These are phyloP conservation scores for Phyllosticta citriasiana DNA, from an alignment of 2,329 filamentous ascomycete genomes.

Conservation along the genomic window DNA sequence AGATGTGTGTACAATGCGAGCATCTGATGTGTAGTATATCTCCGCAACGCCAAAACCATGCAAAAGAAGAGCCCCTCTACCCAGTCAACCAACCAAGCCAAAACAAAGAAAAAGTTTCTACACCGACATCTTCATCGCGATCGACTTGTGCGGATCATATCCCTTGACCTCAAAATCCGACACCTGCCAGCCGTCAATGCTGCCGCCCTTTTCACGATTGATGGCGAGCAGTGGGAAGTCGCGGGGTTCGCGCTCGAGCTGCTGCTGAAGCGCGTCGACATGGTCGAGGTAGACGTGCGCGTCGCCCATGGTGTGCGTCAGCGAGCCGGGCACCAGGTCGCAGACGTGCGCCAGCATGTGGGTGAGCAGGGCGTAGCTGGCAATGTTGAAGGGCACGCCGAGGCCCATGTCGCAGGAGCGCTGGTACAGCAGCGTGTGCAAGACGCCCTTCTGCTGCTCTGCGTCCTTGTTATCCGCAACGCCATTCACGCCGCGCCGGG, in stretches of 20 bases:
- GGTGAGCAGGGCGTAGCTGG: slow-evolving; percentile 82
- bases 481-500: slow-evolving; percentile 17
- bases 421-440: slow-evolving; percentile 89
- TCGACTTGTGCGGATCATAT: slow-evolving; percentile 83
- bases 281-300: slow-evolving; percentile 96
- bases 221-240: slow-evolving; percentile 75
- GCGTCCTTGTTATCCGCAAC: slow-evolving; percentile 14
- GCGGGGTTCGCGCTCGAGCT: slow-evolving; percentile 69
- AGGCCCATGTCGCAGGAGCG: slow-evolving; percentile 94
- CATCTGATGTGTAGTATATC: neutral
- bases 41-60: neutral
- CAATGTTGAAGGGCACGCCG: slow-evolving; percentile 96
- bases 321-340: slow-evolving; percentile 70
- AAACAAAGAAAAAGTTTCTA: slow-evolving; percentile 23
- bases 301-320: slow-evolving; percentile 96
- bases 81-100: neutral
- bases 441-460: slow-evolving; percentile 46
- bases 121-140: slow-evolving; percentile 99
- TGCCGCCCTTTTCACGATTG: slow-evolving; percentile 53
- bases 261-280: slow-evolving; percentile 71
- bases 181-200: slow-evolving; percentile 80
- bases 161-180: slow-evolving; percentile 83
- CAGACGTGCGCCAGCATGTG: slow-evolving; percentile 90
- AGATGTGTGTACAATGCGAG: too few relatives aligned
- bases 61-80: slow-evolving; percentile 22